These are phyloP conservation scores for Rhodotorula mucilaginosa DNA, from an alignment of 1,284 basidiomycete species.

Conservation along the genomic window DNA sequence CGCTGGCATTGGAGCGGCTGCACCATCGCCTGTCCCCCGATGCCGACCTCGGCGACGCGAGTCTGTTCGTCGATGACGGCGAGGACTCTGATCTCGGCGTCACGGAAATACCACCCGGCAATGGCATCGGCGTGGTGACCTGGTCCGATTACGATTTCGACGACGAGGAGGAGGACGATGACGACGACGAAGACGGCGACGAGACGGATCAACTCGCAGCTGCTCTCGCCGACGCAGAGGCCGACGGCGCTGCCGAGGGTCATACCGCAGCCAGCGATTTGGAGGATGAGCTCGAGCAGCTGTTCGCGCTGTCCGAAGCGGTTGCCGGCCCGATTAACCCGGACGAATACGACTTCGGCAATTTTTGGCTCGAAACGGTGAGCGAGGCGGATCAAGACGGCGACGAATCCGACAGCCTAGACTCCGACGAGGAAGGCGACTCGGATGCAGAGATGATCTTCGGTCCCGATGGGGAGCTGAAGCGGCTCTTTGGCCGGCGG, in stretches of 20 bases:
- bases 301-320: conserved; percentile 36
- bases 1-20: conserved; percentile 19
- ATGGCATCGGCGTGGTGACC: conserved; percentile 36
- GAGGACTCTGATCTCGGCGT: conserved; percentile 30
- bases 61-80: conserved; percentile 9
- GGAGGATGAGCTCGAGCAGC: conserved; percentile 36
- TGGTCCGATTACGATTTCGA: conserved; percentile 37
- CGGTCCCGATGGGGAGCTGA: conserved; percentile 26
- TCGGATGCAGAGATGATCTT: conserved; percentile 35
- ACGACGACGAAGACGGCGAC: conserved; percentile 11
- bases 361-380: conserved; percentile 36
- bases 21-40: not conserved
- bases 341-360: conserved; percentile 26
- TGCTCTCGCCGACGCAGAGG: not conserved
- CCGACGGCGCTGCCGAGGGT: not conserved
- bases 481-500: conserved; percentile 15
- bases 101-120: conserved; percentile 35
- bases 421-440: conserved; percentile 16
- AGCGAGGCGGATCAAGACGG: conserved; percentile 17
- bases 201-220: conserved; percentile 27
- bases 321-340: conserved; percentile 32
- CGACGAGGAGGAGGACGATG: conserved; percentile 32
- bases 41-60: not conserved
- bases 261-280: conserved; percentile 18
- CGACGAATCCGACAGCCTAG: conserved; percentile 3